A percentile compares a stretch with the other conserved stretches of the same genome.
Evolutionary conservation across 805 yeast genomes (phyloP).

Genomic region (Kuraishia floccosa): DNA sequence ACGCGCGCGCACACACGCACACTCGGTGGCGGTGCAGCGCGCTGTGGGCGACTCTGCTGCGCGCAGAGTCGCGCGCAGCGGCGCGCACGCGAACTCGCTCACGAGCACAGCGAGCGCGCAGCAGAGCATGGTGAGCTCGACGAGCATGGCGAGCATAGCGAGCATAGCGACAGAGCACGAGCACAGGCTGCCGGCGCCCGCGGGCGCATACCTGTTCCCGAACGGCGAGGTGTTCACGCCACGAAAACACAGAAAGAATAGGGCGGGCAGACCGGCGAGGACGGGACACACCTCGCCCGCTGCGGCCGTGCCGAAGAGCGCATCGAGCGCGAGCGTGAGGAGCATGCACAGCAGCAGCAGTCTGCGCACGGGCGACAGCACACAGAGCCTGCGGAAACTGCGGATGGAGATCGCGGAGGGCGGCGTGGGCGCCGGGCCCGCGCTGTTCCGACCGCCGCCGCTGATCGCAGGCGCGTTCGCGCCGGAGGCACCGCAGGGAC

Average conservation of each 20-base stretch:
- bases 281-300: not conserved
- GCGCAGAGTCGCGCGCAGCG: not conserved
- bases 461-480: constrained; percentile 4
- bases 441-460: constrained; percentile 7
- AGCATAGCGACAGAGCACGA: not conserved
- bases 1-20: constrained; percentile 18
- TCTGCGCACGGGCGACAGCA: too few relatives aligned
- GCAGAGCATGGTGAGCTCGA: not conserved
- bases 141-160: not conserved
- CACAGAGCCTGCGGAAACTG: constrained; percentile 2
- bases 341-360: too few relatives aligned
- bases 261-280: constrained; percentile 25
- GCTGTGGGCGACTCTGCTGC: not conserved
- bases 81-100: not conserved
- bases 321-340: not conserved
- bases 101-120: not conserved
- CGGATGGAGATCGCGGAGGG: not conserved
- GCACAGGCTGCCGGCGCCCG: not conserved
- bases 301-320: not conserved
- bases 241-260: constrained; percentile 24
- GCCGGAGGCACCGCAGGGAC: not conserved
- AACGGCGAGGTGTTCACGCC: constrained; percentile 45
- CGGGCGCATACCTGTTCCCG: constrained; percentile 25
- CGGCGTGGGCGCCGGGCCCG: too few relatives aligned
- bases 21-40: not conserved